A percentile compares a stretch with the other conserved stretches of the same genome.
Conservation (phyloP, 805 yeast genomes). For the Candida morakotiae region DNA sequence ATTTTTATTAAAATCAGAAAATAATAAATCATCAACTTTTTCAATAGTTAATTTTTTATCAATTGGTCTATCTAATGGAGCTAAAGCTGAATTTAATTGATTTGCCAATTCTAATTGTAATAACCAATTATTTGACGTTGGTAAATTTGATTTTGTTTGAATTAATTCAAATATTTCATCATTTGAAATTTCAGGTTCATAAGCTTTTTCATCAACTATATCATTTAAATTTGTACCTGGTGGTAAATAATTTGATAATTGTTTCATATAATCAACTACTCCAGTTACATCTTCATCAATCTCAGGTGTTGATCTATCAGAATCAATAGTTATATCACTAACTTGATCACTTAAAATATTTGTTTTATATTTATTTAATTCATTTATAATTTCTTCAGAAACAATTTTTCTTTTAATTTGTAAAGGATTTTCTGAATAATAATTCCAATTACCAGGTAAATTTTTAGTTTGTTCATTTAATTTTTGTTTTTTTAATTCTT, state of each 20-base stretch:
- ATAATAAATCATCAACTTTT: slow-evolving; percentile 45
- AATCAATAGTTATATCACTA: slow-evolving; percentile 29
- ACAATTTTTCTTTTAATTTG: slow-evolving; percentile 27
- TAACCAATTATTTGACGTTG: slow-evolving; percentile 59
- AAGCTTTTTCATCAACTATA: slow-evolving; percentile 58
- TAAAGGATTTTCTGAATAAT: slow-evolving; percentile 17
- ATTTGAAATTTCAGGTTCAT: slow-evolving; percentile 59
- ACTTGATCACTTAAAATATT: slow-evolving; percentile 22
- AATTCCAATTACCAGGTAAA: slow-evolving; percentile 38
- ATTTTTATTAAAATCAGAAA: slow-evolving; percentile 39
- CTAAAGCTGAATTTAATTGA: slow-evolving; percentile 40
- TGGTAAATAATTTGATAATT: slow-evolving; percentile 29
- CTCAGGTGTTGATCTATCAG: slow-evolving; percentile 14
- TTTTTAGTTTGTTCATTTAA: slow-evolving; percentile 23
- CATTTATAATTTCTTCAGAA: slow-evolving; percentile 24
- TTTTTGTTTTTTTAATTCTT: slow-evolving; percentile 34
- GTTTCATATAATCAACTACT: slow-evolving; percentile 24
- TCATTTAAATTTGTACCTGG: slow-evolving; percentile 27
- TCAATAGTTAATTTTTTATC: slow-evolving; percentile 19
- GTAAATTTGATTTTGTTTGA: slow-evolving; percentile 42
- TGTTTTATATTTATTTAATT: slow-evolving; percentile 19
- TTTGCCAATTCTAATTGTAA: slow-evolving; percentile 54
- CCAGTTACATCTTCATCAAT: slow-evolving; percentile 7
- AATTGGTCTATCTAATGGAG: slow-evolving; percentile 19
- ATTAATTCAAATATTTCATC: slow-evolving; percentile 29